Evolutionary conservation across 306 rosid species (phyloP), one percentile per base, ranked within the genome.

Genomic region (Cicer pinnatifidum): DNA sequence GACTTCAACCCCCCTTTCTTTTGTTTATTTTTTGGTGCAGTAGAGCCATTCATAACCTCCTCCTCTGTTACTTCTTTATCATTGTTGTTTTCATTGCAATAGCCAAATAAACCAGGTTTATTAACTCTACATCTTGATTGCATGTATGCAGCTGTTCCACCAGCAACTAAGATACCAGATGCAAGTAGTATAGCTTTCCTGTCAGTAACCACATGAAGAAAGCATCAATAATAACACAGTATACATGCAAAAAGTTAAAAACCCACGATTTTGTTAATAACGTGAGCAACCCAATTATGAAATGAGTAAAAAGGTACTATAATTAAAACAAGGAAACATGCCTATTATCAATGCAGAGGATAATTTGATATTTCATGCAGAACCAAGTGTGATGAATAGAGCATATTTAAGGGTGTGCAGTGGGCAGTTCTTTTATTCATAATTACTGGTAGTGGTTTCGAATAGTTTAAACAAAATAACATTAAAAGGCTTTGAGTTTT

Each of bases 151-250:
- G 91, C 92, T 54, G 97, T 71, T 72, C 99, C 99, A 10, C 99
- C 96, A 78, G 91, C 95, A 66, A 85, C 83, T 40, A 90, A 71
- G 47, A 90, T 81, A 82, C 99, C 96, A 39, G 98, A 87, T 62
- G 98, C 96, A 78, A 95, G 86, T 37, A 95, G 85, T 71, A 95
- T 77, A 67, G 91, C 77, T 89, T 84, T 95, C 88, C 99, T 95
- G 89, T 15, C 76, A 57, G 59, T 37, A 53, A 77, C 56, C 78
- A 68, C 61, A 65, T 7, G 47, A 12, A 85, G 51, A 79, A 63
- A 53, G 59, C 57, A 35, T 75, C 17, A 75, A 73, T 16, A 39
- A 72, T 48, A 39, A 9, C 47, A 77, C 28, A 57, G 43, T 48
- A 50, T 66, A 77, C 33, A 47, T n/a, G 38, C 11, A 59, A 75